phyloP scores from a whole-genome alignment of 225 moss, liverwort and hornwort genomes.

The Physcomitrium patens region DNA sequence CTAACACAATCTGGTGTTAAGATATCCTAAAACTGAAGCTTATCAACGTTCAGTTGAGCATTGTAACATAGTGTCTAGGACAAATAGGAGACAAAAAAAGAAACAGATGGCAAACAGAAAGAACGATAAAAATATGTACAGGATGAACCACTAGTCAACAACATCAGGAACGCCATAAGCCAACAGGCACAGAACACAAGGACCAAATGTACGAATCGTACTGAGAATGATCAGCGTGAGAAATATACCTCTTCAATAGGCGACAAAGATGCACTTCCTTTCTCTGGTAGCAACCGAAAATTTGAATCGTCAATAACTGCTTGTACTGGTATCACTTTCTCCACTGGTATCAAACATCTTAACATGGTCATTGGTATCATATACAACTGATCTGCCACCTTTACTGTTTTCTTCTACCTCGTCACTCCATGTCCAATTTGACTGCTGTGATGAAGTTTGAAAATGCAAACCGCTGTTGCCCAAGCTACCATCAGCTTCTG shows the following conservation, averaged over 20 bases:
- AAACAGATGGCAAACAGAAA: background rate
- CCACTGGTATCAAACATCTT: conserved; percentile 44
- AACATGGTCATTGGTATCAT: conserved; percentile 30
- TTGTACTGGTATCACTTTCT: conserved; percentile 56
- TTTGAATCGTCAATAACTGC: conserved; percentile 39
- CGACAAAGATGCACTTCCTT: background rate
- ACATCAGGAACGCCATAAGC: conserved; percentile 6
- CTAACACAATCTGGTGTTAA: background rate
- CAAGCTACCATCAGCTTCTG: conserved; percentile 24
- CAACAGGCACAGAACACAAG: background rate
- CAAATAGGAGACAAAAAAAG: background rate
- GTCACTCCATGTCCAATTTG: conserved; percentile 39
- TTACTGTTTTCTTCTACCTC: conserved; percentile 23
- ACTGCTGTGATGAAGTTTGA: conserved; percentile 33
- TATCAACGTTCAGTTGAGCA: background rate
- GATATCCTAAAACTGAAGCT: background rate
- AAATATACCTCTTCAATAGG: conserved; percentile 28
- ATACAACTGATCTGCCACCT: conserved; percentile 29
- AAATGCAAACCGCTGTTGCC: conserved; percentile 52
- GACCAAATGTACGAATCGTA: background rate
- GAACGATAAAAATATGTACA: background rate
- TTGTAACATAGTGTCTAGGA: background rate
- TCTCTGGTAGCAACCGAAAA: conserved; percentile 22
- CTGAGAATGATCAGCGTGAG: background rate
- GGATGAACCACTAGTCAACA: background rate